A percentile compares a stretch with the other conserved stretches of the same genome.
Conservation (phyloP, 129 eudicot species). For the Erigeron canadensis region DNA sequence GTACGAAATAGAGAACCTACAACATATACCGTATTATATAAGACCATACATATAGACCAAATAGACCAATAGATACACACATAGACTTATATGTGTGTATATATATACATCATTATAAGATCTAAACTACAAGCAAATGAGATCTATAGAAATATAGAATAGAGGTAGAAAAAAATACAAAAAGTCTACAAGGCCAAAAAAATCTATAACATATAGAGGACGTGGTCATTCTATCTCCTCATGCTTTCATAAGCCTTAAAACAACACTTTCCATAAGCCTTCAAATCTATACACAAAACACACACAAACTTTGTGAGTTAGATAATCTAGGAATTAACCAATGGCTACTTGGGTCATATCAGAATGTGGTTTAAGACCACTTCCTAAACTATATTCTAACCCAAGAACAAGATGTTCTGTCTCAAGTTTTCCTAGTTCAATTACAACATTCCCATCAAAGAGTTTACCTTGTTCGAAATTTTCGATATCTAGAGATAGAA, state of each 20-base stretch:
- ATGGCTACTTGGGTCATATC: constrained; percentile 65
- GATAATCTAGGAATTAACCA: constrained; percentile 16
- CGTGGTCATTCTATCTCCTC: constrained; percentile 30
- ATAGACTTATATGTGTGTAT: neutral
- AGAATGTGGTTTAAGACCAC: constrained; percentile 61
- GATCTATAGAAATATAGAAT: neutral
- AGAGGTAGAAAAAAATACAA: neutral
- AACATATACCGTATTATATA: neutral
- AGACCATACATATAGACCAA: too few relatives aligned
- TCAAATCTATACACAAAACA: neutral
- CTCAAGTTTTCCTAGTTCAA: constrained; percentile 17
- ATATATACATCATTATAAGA: constrained; percentile 14
- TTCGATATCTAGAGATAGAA: constrained; percentile 29
- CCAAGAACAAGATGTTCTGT: constrained; percentile 41
- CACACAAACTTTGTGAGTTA: neutral
- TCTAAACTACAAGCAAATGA: neutral
- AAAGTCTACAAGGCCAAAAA: neutral
- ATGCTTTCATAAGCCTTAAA: neutral
- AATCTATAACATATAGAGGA: constrained; percentile 8
- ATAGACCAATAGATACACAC: neutral
- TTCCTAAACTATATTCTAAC: constrained; percentile 37
- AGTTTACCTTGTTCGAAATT: constrained; percentile 20
- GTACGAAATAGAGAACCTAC: constrained; percentile 28
- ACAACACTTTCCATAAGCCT: constrained; percentile 4
- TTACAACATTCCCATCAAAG: constrained; percentile 3